Percentiles rank a stretch among this genome's conserved stretches.
Conservation (phyloP, 2,329 filamentous ascomycete species). For the Aspergillus sp. region DNA sequence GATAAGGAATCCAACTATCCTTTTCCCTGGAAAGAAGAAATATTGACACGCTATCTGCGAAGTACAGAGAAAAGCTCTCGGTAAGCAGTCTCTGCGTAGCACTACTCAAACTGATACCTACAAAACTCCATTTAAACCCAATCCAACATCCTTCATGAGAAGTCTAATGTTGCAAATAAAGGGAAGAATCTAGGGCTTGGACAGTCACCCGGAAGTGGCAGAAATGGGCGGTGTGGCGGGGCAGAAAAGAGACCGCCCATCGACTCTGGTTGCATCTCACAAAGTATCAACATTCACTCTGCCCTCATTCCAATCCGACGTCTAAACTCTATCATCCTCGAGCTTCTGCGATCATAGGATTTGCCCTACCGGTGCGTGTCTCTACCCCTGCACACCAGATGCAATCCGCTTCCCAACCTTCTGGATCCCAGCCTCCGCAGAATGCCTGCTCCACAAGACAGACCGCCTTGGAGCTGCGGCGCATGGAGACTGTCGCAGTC, state of each 20-base stretch:
- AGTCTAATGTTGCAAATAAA: background rate
- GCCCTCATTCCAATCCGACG: background rate
- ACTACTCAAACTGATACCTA: too few relatives aligned
- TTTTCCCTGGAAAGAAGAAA: too few relatives aligned
- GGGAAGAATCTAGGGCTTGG: background rate
- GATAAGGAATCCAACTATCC: too few relatives aligned
- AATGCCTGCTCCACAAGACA: background rate
- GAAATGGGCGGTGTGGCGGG: conserved; percentile 6
- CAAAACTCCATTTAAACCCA: too few relatives aligned
- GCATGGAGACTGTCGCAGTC: background rate
- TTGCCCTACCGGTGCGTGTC: background rate
- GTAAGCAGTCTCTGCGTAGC: too few relatives aligned
- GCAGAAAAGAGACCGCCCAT: conserved; percentile 4
- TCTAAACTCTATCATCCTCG: background rate
- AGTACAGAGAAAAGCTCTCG: too few relatives aligned
- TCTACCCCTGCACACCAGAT: background rate
- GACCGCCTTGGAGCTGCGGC: conserved; percentile 5
- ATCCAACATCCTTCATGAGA: background rate
- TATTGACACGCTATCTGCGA: too few relatives aligned
- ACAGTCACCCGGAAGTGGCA: background rate
- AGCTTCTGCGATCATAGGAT: background rate
- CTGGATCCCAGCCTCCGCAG: background rate
- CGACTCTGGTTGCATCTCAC: background rate
- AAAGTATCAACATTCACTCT: background rate
- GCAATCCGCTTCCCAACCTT: background rate